Evolutionary conservation across 768 basidiomycete genomes (phyloP).

Genomic region (Lyophyllum atratum): DNA sequence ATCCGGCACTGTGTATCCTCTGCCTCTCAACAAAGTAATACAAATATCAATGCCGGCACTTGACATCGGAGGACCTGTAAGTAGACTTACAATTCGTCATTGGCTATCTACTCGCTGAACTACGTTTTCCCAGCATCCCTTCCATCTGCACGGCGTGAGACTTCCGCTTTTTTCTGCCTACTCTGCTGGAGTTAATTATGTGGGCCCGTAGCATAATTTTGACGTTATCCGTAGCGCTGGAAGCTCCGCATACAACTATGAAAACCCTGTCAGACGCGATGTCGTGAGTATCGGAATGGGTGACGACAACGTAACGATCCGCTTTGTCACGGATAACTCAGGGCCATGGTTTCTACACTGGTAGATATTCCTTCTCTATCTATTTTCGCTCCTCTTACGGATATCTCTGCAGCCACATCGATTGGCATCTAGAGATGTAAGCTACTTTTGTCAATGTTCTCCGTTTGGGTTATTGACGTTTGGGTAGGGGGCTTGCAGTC

Average conservation of each 20-base stretch:
- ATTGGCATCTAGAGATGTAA: slow-evolving; percentile 13
- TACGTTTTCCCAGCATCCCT: slow-evolving; percentile 18
- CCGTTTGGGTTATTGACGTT: not conserved
- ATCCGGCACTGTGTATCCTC: slow-evolving; percentile 39
- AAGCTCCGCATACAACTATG: slow-evolving; percentile 33
- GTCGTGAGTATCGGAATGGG: slow-evolving; percentile 4
- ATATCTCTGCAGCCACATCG: slow-evolving; percentile 5
- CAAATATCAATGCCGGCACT: slow-evolving; percentile 45
- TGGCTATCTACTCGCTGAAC: not conserved
- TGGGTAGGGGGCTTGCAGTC: slow-evolving; percentile 6
- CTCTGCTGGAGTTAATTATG: not conserved
- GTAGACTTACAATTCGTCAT: not conserved
- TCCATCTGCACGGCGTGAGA: slow-evolving; percentile 32
- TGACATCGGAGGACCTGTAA: slow-evolving; percentile 28
- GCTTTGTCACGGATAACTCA: slow-evolving; percentile 9
- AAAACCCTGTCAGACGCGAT: slow-evolving; percentile 42
- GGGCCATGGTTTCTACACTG: too few relatives aligned
- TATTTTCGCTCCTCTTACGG: not conserved
- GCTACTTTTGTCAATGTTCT: not conserved
- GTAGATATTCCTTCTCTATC: slow-evolving; percentile 3
- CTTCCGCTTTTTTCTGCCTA: not conserved
- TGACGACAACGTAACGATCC: slow-evolving; percentile 8
- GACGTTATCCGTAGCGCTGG: slow-evolving; percentile 36
- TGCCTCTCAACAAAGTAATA: slow-evolving; percentile 46
- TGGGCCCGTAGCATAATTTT: slow-evolving; percentile 31